Percentiles rank a stretch among this genome's conserved stretches.
These are phyloP conservation scores for Phytophthora hibernalis DNA, from an alignment of 352 stramenopile species.

Conservation along the genomic window DNA sequence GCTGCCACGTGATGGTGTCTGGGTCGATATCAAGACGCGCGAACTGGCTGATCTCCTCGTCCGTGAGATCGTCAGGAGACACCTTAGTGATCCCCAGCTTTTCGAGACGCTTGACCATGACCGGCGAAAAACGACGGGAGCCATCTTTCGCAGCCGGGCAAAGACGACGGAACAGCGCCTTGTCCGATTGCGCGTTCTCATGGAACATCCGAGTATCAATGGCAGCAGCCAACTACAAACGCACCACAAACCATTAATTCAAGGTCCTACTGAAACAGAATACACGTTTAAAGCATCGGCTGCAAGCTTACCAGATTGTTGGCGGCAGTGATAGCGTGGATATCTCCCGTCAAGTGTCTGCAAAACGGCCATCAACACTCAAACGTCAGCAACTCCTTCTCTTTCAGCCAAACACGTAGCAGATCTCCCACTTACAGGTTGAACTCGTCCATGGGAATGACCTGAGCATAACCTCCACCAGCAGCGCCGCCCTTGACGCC, in stretches of 20 bases:
- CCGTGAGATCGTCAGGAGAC: slow-evolving; percentile 93
- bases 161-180: slow-evolving; percentile 86
- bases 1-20: slow-evolving; percentile 92
- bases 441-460: slow-evolving; percentile 97
- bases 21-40: slow-evolving; percentile 96
- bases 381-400: slow-evolving; percentile 13
- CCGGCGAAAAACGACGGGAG: slow-evolving; percentile 82
- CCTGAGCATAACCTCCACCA: slow-evolving; percentile 93
- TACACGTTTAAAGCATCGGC: background rate
- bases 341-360: slow-evolving; percentile 97
- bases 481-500: slow-evolving; percentile 95
- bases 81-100: slow-evolving; percentile 96
- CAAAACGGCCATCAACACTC: slow-evolving; percentile 6
- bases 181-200: slow-evolving; percentile 89
- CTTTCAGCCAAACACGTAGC: slow-evolving; percentile 44
- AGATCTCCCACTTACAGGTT: slow-evolving; percentile 92
- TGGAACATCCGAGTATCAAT: slow-evolving; percentile 99
- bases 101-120: slow-evolving; percentile 94
- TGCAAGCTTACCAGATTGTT: slow-evolving; percentile 93
- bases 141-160: slow-evolving; percentile 88
- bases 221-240: slow-evolving; percentile 90
- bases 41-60: slow-evolving; percentile 94
- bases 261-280: background rate
- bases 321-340: slow-evolving; percentile 98
- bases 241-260: slow-evolving; percentile 6